Base-by-base conservation (phyloP, 1,284 basidiomycete species). In the Ceratobasidium sp. region DNA sequence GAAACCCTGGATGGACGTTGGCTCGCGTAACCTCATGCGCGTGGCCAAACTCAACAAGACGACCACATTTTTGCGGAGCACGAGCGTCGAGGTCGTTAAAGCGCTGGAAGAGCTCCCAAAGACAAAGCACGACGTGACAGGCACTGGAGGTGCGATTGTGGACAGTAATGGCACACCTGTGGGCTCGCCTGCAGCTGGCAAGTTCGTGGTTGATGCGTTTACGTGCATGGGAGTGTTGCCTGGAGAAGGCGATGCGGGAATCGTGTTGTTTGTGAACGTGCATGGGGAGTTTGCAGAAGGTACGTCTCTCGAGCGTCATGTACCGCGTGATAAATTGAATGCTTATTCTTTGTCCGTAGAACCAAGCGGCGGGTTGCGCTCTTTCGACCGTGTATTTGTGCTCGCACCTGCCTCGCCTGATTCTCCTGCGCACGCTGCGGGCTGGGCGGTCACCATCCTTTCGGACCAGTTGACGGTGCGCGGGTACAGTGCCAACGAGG, bases 231-330 rank as follows among this genome's bases (percentile, higher is more conserved):
- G 91, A 72, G 89, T 89, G 82, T 89, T 89, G 42, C 80, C 79
- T 3, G 78, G 78, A 6, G 86, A 84, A 13, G 86, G 85, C 6
- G 86, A 84, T 15, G 86, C 85, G 5, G 85, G 86, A 53, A 87
- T 87, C 6, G 85, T 88, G 70, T 86, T 99, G 70, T 92, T 97
- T 82, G 89, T 97, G 80, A 92, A 90, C 76, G 89, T 99, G 44
- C 96, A 99, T 84, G 97, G 97, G 7, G 93, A 99, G 84, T 98
- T 97, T 83, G 89, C 89, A 69, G 97, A 99, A 89, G 88, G 96
- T 96, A 83, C 82, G 92, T 63, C 26, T 64, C 58, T 39, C 51
- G 88, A 73, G 87, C 87, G 53, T 85, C 87, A 13, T 86, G 87
- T 80, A 66, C 82, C 56, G 80, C 58, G 18, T n/a, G 23, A 18